Evolutionary conservation across 768 basidiomycete genomes (phyloP).

Genomic region (Auriscalpium microsporum): DNA sequence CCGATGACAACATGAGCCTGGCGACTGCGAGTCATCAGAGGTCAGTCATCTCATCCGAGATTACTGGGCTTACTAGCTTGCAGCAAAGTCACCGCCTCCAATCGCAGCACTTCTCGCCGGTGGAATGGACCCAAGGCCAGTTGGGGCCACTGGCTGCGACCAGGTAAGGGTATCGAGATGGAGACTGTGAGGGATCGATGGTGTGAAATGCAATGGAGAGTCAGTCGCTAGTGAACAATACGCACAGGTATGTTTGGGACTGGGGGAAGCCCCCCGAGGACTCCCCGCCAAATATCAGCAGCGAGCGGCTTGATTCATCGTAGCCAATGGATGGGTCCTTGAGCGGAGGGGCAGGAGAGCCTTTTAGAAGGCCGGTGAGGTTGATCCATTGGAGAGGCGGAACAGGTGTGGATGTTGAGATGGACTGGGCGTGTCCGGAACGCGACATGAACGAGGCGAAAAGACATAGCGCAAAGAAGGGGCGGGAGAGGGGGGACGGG

Average conservation of each 20-base stretch:
- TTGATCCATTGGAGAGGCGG: conserved; percentile 70
- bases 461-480: conserved; percentile 16
- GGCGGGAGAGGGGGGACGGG: conserved; percentile 18
- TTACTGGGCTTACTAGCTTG: conserved; percentile 61
- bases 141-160: conserved; percentile 46
- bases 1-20: conserved; percentile 68
- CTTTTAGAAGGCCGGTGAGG: conserved; percentile 46
- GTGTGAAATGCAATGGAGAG: background rate
- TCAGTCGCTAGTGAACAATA: background rate
- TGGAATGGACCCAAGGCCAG: conserved; percentile 39
- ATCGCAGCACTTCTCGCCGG: conserved; percentile 58
- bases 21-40: conserved; percentile 39
- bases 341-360: conserved; percentile 48
- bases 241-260: conserved; percentile 62
- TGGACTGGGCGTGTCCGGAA: conserved; percentile 33
- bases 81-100: conserved; percentile 62
- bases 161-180: conserved; percentile 54
- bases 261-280: conserved; percentile 55
- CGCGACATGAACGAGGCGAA: conserved; percentile 16
- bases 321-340: conserved; percentile 66
- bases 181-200: conserved; percentile 34
- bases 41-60: conserved; percentile 6
- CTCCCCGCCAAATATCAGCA: conserved; percentile 73
- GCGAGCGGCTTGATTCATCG: conserved; percentile 36
- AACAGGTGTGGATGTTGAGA: conserved; percentile 44